These are phyloP conservation scores for Podosphaera aphanis DNA, from an alignment of 2,329 filamentous ascomycete genomes.

Conservation along the genomic window DNA sequence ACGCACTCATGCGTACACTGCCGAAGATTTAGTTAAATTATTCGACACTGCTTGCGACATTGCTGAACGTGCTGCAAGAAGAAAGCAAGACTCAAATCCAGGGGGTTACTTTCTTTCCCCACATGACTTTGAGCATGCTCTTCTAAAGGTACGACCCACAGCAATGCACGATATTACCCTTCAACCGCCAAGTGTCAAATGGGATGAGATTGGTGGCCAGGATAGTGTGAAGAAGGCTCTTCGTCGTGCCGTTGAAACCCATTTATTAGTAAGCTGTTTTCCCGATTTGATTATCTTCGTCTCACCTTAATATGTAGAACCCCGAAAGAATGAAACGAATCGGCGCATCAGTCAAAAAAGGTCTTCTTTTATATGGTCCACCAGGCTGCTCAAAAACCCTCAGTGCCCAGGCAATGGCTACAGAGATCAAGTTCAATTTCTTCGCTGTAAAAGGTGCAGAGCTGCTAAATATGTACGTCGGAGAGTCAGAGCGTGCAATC, in stretches of 20 bases:
- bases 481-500: slow-evolving; percentile 71
- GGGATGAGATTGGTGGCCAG: slow-evolving; percentile 75
- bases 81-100: neutral
- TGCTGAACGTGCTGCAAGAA: slow-evolving; percentile 11
- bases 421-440: slow-evolving; percentile 79
- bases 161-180: slow-evolving; percentile 79
- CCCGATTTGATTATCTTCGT: neutral
- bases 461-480: slow-evolving; percentile 89
- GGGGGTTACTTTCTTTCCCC: slow-evolving; percentile 10
- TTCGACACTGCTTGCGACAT: slow-evolving; percentile 26
- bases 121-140: slow-evolving; percentile 39
- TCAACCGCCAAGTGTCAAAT: slow-evolving; percentile 65
- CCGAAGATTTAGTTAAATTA: slow-evolving; percentile 48
- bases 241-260: slow-evolving; percentile 20
- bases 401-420: slow-evolving; percentile 73
- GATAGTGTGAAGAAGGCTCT: slow-evolving; percentile 44
- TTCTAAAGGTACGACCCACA: slow-evolving; percentile 49
- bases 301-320: slow-evolving; percentile 16
- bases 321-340: slow-evolving; percentile 26
- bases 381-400: slow-evolving; percentile 91
- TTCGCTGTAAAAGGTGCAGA: slow-evolving; percentile 85
- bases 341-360: slow-evolving; percentile 43
- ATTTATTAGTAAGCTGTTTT: slow-evolving; percentile 9
- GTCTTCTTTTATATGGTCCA: slow-evolving; percentile 72
- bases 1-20: slow-evolving; percentile 70